Evolutionary conservation across 2,329 filamentous ascomycete species (phyloP).

Genomic region (Pseudopithomyces maydicus): DNA sequence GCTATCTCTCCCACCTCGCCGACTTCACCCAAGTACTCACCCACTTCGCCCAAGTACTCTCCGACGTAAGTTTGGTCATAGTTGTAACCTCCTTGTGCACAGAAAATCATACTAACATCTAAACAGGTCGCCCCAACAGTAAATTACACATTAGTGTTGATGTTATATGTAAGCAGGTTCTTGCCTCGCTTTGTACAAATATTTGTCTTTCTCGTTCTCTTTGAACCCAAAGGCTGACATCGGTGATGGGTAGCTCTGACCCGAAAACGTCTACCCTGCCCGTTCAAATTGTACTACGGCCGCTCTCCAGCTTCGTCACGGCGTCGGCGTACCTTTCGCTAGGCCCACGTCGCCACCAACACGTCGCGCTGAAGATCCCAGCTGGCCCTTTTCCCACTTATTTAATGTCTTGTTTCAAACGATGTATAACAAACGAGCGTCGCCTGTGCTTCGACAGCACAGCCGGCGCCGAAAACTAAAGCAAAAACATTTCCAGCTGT

Average conservation of each 20-base stretch:
- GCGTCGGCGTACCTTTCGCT: conserved; percentile 42
- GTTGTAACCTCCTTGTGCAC: conserved; percentile 23
- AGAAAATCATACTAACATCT: conserved; percentile 23
- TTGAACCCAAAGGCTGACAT: conserved; percentile 33
- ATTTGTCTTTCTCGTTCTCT: conserved; percentile 27
- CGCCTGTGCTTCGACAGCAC: conserved; percentile 11
- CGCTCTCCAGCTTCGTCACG: conserved; percentile 14
- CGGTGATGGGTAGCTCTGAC: conserved; percentile 30
- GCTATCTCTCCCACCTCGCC: conserved; percentile 19
- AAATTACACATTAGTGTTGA: conserved; percentile 18
- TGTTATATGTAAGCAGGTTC: conserved; percentile 38
- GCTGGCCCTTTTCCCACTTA: conserved; percentile 2
- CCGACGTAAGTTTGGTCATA: conserved; percentile 51
- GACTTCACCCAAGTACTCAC: conserved; percentile 51
- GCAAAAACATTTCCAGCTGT: conserved; percentile 6
- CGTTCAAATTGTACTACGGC: conserved; percentile 12
- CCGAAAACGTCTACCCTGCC: conserved; percentile 20
- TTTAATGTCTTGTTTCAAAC: conserved; percentile 15
- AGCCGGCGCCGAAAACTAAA: background rate
- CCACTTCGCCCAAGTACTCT: conserved; percentile 49
- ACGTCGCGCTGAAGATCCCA: conserved; percentile 9
- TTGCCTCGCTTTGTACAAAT: conserved; percentile 42
- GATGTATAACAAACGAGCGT: conserved; percentile 26
- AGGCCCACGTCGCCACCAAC: conserved; percentile 39
- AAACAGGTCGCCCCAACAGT: conserved; percentile 42